Base-by-base conservation (phyloP, 1,284 basidiomycete genomes). In the Tilletia setariae region DNA sequence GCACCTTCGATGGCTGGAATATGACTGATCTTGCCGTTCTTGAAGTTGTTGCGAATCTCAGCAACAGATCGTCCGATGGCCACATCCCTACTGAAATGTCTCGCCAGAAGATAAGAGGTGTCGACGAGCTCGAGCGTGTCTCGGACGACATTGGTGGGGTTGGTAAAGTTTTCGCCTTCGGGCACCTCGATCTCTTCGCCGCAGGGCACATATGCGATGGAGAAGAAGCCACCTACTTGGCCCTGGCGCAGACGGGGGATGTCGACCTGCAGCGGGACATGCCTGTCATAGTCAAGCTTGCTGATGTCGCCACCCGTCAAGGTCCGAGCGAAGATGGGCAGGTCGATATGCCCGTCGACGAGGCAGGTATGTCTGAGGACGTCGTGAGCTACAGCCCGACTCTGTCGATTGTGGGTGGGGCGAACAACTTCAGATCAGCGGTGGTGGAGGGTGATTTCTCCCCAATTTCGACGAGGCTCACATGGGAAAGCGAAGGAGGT, bases 51-150 rank as follows among this genome's bases (percentile, higher is more conserved):
- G 8, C 53, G 7, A 25, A 59, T 35, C 21, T 59, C 30, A 28
- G 30, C 53, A 4, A 35, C 25, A 2, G 53, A 59, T 3, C 23
- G 23, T 16, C 21, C 53, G 9, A 59, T 19, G 23, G 53, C 53
- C 4, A 59, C 53, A 19, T 59, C 53, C 51, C 59, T 1, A 9
- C 23, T 11, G 46, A 69, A 76, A 32, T 32, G 63, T 47, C 63
- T 62, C 25, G 61, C 68, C 64, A 76, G 66, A 42, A 72, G 72
- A 19, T 65, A 63, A 47, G 72, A 72, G 30, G 74, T 71, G 30
- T 76, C 74, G 4, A 76, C 53, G 61, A 74, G 74, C 44, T 74
- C 74, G 1, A 74, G 56, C 0, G 72, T 76, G 51, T 76, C 68
- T 2, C 70, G 35, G 0, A 72, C 72, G 2, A 71, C 67, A 35